Conservation (phyloP, 805 yeast species). For the Osmozyma mogii region DNA sequence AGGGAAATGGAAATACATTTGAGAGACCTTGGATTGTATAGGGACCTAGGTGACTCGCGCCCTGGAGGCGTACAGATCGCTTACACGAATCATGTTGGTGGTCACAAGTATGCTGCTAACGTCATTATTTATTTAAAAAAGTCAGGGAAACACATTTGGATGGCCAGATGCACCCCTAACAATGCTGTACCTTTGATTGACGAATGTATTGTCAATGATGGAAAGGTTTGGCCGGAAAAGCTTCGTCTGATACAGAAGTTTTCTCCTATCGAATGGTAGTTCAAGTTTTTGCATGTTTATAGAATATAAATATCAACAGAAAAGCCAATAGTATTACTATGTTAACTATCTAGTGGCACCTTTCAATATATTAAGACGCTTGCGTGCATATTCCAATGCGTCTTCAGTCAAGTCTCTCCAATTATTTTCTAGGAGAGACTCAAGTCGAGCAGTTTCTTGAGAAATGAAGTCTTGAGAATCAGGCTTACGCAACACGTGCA, state of each 20-base stretch:
- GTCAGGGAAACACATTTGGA: slow-evolving; percentile 75
- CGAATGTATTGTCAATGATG: slow-evolving; percentile 62
- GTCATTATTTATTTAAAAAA: slow-evolving; percentile 61
- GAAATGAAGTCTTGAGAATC: slow-evolving; percentile 36
- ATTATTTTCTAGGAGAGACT: slow-evolving; percentile 29
- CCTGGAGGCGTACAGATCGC: slow-evolving; percentile 68
- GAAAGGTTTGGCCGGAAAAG: slow-evolving; percentile 62
- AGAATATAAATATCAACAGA: background rate
- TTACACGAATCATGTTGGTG: slow-evolving; percentile 85
- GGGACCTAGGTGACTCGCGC: slow-evolving; percentile 72
- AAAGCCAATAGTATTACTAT: no score
- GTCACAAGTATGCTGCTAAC: slow-evolving; percentile 92
- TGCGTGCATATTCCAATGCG: slow-evolving; percentile 44
- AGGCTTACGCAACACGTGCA: slow-evolving; percentile 38
- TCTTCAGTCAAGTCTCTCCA: slow-evolving; percentile 26
- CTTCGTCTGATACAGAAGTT: slow-evolving; percentile 55
- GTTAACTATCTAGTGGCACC: no score
- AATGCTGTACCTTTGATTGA: slow-evolving; percentile 69
- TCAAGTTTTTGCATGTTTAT: slow-evolving; percentile 1
- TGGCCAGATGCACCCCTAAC: slow-evolving; percentile 76
- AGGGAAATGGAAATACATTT: slow-evolving; percentile 68
- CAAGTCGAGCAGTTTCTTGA: slow-evolving; percentile 37
- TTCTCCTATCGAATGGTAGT: slow-evolving; percentile 45
- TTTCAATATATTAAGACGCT: slow-evolving; percentile 45
- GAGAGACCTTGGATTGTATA: slow-evolving; percentile 59